Base-by-base conservation (phyloP, 805 yeast genomes). In the Kurtzmaniella cleridarum region DNA sequence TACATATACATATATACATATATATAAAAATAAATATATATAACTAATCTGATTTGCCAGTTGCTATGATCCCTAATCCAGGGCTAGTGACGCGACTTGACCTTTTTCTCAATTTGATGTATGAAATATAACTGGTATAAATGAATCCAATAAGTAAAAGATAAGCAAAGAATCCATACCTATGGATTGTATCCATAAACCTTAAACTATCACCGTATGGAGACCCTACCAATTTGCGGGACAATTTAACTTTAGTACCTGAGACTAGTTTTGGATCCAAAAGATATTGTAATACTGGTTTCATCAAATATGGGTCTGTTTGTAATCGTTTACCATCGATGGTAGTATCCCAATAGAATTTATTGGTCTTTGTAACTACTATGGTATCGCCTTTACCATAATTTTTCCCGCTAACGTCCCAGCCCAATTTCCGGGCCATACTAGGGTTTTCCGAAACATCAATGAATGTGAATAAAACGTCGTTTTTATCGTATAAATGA, bases 361-460 rank as follows among this genome's bases (percentile, higher is more conserved):
- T 44, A 57, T 65, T 54, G 62, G 73, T 70, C 45, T 70, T 70
- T 26, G 69, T 60, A 2, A 81, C 58, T 2, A 84, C 55, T 1
- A 84, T 50, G 0, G 76, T 64, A 53, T 83, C 86, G 5, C 90
- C 91, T 2, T 60, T 53, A 8, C 55, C 43, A 44, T 62, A 70
- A 0, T 50, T 39, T n/a, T 53, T 48, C 1, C 57, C 45, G 30
- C 65, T 53, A 24, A 64, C 53, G 11, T 62, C 60, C 75, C 79
- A 71, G 2, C 64, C 68, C 8, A 39, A 34, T 11, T 44, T 32
- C 2, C 48, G 33, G 4, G 69, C 53, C 9, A 68, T 47, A 3
- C 56, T 46, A 1, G 53, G 50, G 32, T 62, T 50, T 14, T 65
- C 60, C 2, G 69, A 53, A 14, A 78, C 46, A 50, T 84, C 87